phyloP scores from a whole-genome alignment of 129 eudicot genomes.

The Dittrichia graveolens region DNA sequence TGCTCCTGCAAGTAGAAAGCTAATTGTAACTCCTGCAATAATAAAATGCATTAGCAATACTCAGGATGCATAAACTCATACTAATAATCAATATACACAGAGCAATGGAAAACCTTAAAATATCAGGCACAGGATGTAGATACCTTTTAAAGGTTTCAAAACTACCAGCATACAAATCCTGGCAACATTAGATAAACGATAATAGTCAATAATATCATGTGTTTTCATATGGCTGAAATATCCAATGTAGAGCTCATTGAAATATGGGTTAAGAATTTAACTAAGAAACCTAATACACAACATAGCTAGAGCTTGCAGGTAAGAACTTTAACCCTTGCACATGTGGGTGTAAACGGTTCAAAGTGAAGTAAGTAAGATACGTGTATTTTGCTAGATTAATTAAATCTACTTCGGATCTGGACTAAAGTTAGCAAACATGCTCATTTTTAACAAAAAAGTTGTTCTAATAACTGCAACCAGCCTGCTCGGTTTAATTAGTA shows the following conservation, averaged over 20 bases:
- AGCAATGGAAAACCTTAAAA: neutral
- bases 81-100: neutral
- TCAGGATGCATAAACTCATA: neutral
- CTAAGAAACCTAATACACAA: neutral
- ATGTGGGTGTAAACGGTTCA: too few species aligned
- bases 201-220: neutral
- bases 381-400: too few species aligned
- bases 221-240: conserved; percentile 3
- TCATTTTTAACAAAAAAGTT: too few species aligned
- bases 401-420: too few species aligned
- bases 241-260: neutral
- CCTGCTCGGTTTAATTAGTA: too few species aligned
- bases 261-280: neutral
- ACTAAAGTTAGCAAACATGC: too few species aligned
- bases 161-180: neutral
- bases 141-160: neutral
- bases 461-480: too few species aligned
- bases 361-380: too few species aligned
- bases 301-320: neutral
- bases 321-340: too few species aligned
- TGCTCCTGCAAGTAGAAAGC: conserved; percentile 93
- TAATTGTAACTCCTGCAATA: conserved; percentile 82
- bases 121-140: neutral
- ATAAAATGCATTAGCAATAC: conserved; percentile 20
- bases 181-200: neutral